phyloP scores from a whole-genome alignment of 1,284 basidiomycete species.

The Earliella scabrosa region DNA sequence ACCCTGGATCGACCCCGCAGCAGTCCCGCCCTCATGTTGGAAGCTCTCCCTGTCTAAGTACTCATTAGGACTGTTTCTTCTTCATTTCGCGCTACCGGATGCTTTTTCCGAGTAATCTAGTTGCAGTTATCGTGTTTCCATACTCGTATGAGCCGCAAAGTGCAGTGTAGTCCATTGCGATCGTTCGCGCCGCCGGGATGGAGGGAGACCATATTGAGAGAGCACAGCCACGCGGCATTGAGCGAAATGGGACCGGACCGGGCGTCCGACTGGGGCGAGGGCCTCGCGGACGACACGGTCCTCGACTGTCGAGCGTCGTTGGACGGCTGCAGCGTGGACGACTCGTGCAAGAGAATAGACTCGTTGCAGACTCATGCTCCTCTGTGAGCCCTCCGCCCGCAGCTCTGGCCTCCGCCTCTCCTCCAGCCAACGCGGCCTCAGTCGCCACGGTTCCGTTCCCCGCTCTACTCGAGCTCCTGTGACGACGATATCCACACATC shows the following conservation, averaged over 20 bases:
- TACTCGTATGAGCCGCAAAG: too few relatives aligned
- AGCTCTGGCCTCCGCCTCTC: neutral
- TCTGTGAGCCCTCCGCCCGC: neutral
- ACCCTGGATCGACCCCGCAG: too few relatives aligned
- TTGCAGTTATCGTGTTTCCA: too few relatives aligned
- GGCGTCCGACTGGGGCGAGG: neutral
- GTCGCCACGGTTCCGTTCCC: neutral
- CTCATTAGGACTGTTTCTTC: too few relatives aligned
- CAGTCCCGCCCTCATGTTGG: too few relatives aligned
- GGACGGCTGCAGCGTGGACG: conserved; percentile 5
- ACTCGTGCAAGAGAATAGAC: conserved; percentile 16
- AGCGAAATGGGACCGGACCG: neutral
- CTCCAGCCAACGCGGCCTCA: neutral
- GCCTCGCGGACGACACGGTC: neutral
- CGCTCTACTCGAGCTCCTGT: conserved; percentile 2
- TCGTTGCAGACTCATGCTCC: conserved; percentile 18
- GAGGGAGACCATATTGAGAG: neutral
- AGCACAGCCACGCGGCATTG: conserved; percentile 2
- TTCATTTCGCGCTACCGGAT: too few relatives aligned
- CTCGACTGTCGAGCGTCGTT: too few relatives aligned
- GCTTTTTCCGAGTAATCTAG: too few relatives aligned
- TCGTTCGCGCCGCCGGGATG: too few relatives aligned
- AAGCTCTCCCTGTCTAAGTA: too few relatives aligned
- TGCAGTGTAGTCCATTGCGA: too few relatives aligned
- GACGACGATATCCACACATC: conserved; percentile 8